These are phyloP conservation scores for Fusarium sp. DNA, from an alignment of 2,329 filamentous ascomycete species.

Conservation along the genomic window DNA sequence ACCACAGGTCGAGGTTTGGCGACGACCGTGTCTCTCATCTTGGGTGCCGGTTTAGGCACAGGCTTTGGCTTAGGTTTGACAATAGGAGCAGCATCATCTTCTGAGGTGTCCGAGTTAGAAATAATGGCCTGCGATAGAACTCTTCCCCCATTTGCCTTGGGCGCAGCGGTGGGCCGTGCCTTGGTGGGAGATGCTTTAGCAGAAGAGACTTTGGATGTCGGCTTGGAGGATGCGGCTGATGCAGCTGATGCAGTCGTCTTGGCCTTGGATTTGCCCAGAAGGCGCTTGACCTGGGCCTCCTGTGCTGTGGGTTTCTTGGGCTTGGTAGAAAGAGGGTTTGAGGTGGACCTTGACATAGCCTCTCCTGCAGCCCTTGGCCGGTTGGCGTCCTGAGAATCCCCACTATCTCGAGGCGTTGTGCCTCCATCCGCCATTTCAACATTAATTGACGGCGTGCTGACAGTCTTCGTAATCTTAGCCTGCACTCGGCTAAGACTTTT, in stretches of 20 bases:
- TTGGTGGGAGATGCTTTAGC: slow-evolving; percentile 53
- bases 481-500: slow-evolving; percentile 70
- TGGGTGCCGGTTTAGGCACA: slow-evolving; percentile 35
- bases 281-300: slow-evolving; percentile 64
- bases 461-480: slow-evolving; percentile 61
- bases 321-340: slow-evolving; percentile 59
- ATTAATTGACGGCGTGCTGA: slow-evolving; percentile 58
- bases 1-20: slow-evolving; percentile 42
- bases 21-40: slow-evolving; percentile 45
- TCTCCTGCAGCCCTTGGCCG: slow-evolving; percentile 49
- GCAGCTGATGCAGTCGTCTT: slow-evolving; percentile 47
- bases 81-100: slow-evolving; percentile 55
- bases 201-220: slow-evolving; percentile 51
- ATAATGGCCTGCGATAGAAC: slow-evolving; percentile 65
- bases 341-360: slow-evolving; percentile 58
- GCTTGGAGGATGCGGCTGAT: slow-evolving; percentile 44
- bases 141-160: slow-evolving; percentile 52
- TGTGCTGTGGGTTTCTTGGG: slow-evolving; percentile 64
- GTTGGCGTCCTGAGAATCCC: slow-evolving; percentile 41
- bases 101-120: slow-evolving; percentile 63
- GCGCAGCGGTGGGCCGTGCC: slow-evolving; percentile 41
- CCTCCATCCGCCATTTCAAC: slow-evolving; percentile 60
- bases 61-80: slow-evolving; percentile 45
- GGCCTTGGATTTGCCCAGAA: slow-evolving; percentile 51
- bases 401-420: slow-evolving; percentile 51